Evolutionary conservation across 345 rosid species (phyloP).

Genomic region (Pseudoturritis turrita): DNA sequence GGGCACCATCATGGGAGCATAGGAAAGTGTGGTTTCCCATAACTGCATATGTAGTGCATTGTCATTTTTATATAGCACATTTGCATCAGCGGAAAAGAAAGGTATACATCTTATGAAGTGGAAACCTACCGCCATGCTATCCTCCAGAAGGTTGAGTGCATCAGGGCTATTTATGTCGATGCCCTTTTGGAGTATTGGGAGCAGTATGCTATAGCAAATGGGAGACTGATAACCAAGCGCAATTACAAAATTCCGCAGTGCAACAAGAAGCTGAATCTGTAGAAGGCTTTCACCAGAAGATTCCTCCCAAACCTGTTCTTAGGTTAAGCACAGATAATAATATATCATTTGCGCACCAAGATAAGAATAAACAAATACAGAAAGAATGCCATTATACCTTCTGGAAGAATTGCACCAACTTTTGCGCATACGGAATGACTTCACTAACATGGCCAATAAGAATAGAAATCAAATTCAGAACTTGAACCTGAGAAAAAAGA

Average conservation of each 20-base stretch:
- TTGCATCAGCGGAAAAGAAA: slow-evolving; percentile 14
- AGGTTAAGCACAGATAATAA: slow-evolving; percentile 6
- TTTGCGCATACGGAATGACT: slow-evolving; percentile 69
- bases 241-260: slow-evolving; percentile 79
- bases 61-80: slow-evolving; percentile 18
- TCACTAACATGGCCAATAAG: slow-evolving; percentile 74
- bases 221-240: slow-evolving; percentile 91
- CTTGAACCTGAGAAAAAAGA: slow-evolving; percentile 70
- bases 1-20: slow-evolving; percentile 90
- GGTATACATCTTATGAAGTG: not conserved
- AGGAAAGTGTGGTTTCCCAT: slow-evolving; percentile 89
- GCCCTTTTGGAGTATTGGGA: slow-evolving; percentile 87
- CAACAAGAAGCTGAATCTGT: slow-evolving; percentile 96
- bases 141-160: slow-evolving; percentile 90
- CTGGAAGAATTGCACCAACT: slow-evolving; percentile 81
- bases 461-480: slow-evolving; percentile 81
- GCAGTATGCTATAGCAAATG: slow-evolving; percentile 61
- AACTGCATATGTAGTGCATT: slow-evolving; percentile 52
- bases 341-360: slow-evolving; percentile 8
- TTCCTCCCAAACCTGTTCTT: slow-evolving; percentile 89
- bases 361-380: not conserved
- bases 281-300: slow-evolving; percentile 95
- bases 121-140: slow-evolving; percentile 77
- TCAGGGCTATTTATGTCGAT: slow-evolving; percentile 85
- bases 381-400: slow-evolving; percentile 45